Evolutionary conservation across 495 filamentous ascomycete genomes (phyloP), one percentile per base, ranked within the genome.

Genomic region (Annulohypoxylon nitens): DNA sequence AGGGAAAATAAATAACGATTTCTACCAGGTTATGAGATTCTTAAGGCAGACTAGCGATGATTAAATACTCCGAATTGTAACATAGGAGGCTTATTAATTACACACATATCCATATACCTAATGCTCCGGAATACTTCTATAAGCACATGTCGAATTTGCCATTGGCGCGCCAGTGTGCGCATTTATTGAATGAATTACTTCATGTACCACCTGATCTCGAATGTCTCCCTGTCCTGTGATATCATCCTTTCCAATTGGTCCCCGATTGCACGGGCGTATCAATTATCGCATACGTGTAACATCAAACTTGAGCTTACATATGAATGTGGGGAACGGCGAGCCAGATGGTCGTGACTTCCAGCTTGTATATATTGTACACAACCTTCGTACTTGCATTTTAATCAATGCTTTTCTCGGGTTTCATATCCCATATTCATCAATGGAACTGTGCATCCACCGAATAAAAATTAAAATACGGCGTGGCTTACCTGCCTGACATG

Each of bases 211-310:
- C 43, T 54, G 59, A 64, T 63, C 64, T 68, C 59, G 51, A 64
- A 72, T 61, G 47, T 61, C 61, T 64, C 60, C 16, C 7, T 16
- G 20, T 8, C 20, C 34, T 43, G 59, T 57, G 36, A 64, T 61
- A 64, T 64, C 41, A 58, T 64, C 36, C 0, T 39, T 8, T 47
- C 10, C 20, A 47, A 64, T 55, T 62, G 25, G 53, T 30, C 33
- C 8, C 11, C 20, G 4, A 26, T 16, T 37, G 16, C 26, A 55
- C 39, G 45, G 61, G 55, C 55, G 26, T 61, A 5, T 33, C 64
- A 61, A 50, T 67, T 50, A 30, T 47, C 59, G 54, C n/a, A 50
- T 65, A 45, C 23, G 64, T 74, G 61, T 57, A 68, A 66, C 65
- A 45, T 30, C 18, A 1, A 54, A 54, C 26, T 59, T 57, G 47